phyloP scores from a whole-genome alignment of 1,284 basidiomycete species.

The Mrakiaceae sp. region DNA sequence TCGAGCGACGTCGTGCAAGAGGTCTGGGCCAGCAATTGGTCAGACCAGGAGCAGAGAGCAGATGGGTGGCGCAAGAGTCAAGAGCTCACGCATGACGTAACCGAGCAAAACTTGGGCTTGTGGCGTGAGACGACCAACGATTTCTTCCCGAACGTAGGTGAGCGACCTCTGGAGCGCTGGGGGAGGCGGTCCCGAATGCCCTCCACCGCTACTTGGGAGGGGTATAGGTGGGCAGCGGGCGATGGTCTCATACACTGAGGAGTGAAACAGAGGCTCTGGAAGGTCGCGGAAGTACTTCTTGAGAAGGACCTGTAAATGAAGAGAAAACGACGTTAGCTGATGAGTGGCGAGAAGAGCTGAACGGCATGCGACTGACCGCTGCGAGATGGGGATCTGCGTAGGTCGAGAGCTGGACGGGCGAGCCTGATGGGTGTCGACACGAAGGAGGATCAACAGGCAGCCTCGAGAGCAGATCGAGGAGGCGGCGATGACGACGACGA shows the following conservation, averaged over 20 bases:
- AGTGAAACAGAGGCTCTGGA: slow-evolving; percentile 60
- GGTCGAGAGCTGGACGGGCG: slow-evolving; percentile 59
- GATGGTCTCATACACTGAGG: slow-evolving; percentile 46
- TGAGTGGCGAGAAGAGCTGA: too few relatives aligned
- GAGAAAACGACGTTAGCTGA: too few relatives aligned
- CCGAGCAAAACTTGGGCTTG: slow-evolving; percentile 1
- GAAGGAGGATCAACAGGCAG: neutral
- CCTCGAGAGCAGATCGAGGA: neutral
- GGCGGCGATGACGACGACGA: slow-evolving; percentile 4
- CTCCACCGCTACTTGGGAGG: neutral
- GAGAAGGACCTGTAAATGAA: slow-evolving; percentile 44
- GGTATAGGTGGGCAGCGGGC: neutral
- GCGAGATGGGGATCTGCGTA: slow-evolving; percentile 68
- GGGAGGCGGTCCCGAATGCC: neutral
- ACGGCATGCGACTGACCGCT: slow-evolving; percentile 32
- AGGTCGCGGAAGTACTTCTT: slow-evolving; percentile 74
- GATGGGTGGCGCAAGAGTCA: neutral
- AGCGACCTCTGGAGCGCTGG: neutral
- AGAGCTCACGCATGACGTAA: slow-evolving; percentile 7
- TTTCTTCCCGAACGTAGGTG: neutral
- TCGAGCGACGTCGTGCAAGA: slow-evolving; percentile 5
- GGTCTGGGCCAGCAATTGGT: neutral
- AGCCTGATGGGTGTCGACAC: slow-evolving; percentile 38
- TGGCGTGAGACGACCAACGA: neutral
- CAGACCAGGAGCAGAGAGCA: neutral